Conservation (phyloP, 2,329 filamentous ascomycete genomes). For the Fusarium musae region DNA sequence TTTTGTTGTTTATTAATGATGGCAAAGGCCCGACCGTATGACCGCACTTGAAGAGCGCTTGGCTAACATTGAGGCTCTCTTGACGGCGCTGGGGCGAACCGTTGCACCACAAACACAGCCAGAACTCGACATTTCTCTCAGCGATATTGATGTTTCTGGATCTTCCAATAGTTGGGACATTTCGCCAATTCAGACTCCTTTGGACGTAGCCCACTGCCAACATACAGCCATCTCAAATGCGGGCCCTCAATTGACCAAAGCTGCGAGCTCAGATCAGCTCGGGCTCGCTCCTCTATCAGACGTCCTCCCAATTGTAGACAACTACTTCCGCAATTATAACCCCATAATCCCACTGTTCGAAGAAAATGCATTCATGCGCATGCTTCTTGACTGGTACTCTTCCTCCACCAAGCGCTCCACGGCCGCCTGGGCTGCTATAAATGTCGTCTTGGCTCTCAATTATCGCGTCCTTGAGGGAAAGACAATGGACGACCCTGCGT, state of each 20-base stretch:
- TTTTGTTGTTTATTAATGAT: not conserved
- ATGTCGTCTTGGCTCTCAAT: slow-evolving; percentile 49
- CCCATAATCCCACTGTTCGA: slow-evolving; percentile 49
- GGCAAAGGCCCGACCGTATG: slow-evolving; percentile 22
- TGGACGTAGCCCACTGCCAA: not conserved
- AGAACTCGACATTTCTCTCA: not conserved
- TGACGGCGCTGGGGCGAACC: not conserved
- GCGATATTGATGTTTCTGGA: not conserved
- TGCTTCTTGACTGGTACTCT: slow-evolving; percentile 50
- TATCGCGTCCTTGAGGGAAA: slow-evolving; percentile 40
- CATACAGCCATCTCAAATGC: not conserved
- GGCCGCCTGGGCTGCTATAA: slow-evolving; percentile 49
- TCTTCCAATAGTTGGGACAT: not conserved
- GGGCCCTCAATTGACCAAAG: not conserved
- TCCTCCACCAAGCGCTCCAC: slow-evolving; percentile 24
- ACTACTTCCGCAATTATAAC: slow-evolving; percentile 37
- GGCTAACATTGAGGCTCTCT: slow-evolving; percentile 31
- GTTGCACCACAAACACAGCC: not conserved
- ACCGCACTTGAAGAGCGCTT: slow-evolving; percentile 33
- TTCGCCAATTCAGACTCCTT: not conserved
- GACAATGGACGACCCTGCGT: slow-evolving; percentile 26
- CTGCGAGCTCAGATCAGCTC: not conserved
- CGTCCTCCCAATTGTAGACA: slow-evolving; percentile 33
- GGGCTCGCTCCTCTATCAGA: slow-evolving; percentile 32
- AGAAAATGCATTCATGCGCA: slow-evolving; percentile 48